Conservation (phyloP, 257 asterid genomes). For the Parsonsia alboflavescens region DNA sequence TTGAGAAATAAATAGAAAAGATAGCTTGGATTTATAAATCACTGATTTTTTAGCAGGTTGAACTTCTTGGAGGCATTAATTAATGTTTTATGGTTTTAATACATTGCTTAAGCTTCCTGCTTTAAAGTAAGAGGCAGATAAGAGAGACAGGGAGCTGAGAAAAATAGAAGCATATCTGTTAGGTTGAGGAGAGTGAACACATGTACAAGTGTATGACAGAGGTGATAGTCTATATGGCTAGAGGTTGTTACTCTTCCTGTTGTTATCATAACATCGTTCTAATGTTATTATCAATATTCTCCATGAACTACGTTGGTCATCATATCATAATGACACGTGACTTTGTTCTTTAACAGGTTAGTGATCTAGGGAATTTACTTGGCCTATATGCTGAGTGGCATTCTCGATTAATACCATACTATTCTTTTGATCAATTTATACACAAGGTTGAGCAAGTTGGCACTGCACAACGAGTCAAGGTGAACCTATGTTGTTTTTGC, state of each 20-base stretch:
- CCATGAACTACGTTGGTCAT: neutral
- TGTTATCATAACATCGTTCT: neutral
- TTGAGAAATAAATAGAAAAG: neutral
- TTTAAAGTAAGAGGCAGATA: no score
- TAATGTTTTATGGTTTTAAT: neutral
- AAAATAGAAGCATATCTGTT: neutral
- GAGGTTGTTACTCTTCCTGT: neutral
- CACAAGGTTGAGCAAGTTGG: slow-evolving; percentile 86
- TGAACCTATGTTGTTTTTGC: slow-evolving; percentile 23
- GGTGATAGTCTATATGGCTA: neutral
- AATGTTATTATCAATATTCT: neutral
- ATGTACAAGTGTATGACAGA: no score
- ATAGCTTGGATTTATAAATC: neutral
- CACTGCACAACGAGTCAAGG: slow-evolving; percentile 72
- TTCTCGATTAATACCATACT: slow-evolving; percentile 70
- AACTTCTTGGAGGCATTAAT: neutral
- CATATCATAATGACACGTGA: neutral
- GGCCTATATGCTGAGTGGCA: slow-evolving; percentile 87
- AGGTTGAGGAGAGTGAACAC: neutral
- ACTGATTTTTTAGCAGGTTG: neutral
- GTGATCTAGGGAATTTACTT: slow-evolving; percentile 70
- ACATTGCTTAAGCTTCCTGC: no score
- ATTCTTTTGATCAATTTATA: slow-evolving; percentile 67
- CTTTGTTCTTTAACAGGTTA: slow-evolving; percentile 41
- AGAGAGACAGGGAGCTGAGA: neutral